Conservation (phyloP, 352 stramenopile species). For the Peronospora belbahrii region DNA sequence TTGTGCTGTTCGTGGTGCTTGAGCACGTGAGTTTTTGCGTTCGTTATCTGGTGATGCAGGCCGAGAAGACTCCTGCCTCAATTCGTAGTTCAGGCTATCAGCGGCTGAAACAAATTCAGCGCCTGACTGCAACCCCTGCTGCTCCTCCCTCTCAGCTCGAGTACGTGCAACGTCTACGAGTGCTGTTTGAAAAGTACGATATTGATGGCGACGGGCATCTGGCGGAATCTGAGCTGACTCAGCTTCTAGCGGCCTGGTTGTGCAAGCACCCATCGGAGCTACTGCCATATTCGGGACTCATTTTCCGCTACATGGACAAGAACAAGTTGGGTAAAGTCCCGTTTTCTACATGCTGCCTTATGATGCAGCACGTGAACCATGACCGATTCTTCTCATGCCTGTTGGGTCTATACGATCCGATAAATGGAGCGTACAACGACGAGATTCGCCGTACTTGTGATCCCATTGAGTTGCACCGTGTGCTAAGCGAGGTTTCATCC, state of each 20-base stretch:
- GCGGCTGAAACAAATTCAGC: slow-evolving; percentile 75
- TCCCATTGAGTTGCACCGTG: slow-evolving; percentile 54
- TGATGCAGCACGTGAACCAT: slow-evolving; percentile 85
- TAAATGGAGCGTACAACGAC: slow-evolving; percentile 69
- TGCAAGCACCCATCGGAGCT: slow-evolving; percentile 78
- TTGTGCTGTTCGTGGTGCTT: slow-evolving; percentile 73
- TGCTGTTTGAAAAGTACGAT: slow-evolving; percentile 79
- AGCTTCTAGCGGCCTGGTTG: slow-evolving; percentile 76
- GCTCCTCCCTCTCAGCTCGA: slow-evolving; percentile 68
- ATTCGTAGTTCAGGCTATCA: slow-evolving; percentile 70
- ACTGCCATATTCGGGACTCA: slow-evolving; percentile 66
- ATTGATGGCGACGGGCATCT: slow-evolving; percentile 54
- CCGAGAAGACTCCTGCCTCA: slow-evolving; percentile 62
- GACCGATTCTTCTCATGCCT: slow-evolving; percentile 84
- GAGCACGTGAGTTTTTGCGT: slow-evolving; percentile 80
- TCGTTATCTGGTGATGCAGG: slow-evolving; percentile 76
- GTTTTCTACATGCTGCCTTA: slow-evolving; percentile 79
- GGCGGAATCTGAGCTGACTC: slow-evolving; percentile 56
- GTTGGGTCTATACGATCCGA: slow-evolving; percentile 71
- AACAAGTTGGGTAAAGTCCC: slow-evolving; percentile 68
- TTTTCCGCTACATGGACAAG: slow-evolving; percentile 88
- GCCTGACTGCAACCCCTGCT: slow-evolving; percentile 45
- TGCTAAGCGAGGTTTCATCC: slow-evolving; percentile 68
- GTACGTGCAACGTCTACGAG: slow-evolving; percentile 73
- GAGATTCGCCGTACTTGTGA: slow-evolving; percentile 59